Base-by-base conservation (phyloP, 495 filamentous ascomycete genomes). In the Acidomyces sp. region DNA sequence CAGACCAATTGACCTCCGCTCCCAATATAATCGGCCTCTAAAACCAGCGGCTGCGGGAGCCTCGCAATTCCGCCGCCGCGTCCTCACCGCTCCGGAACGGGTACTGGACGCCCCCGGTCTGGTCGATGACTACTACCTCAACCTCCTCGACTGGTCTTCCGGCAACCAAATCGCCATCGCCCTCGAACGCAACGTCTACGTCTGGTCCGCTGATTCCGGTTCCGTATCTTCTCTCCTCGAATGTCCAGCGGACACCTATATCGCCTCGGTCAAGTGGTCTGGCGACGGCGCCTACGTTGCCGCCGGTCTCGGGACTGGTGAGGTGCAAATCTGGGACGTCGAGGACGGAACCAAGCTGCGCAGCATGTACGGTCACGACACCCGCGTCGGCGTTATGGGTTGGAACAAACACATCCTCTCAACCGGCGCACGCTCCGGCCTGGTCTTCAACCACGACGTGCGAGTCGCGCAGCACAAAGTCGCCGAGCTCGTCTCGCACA, bases 391-490 rank as follows among this genome's bases (percentile, higher is more conserved):
- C 51, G 87, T 94, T 34, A 93, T 94, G 84, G 85, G 86, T 49
- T 99, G 90, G 90, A 92, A 80, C 67, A 94, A 95, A 69, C 90
- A 95, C 59, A 79, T 88, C 37, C 71, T 99, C 33, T 94, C 90
- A 11, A 96, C 88, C 18, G 90, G 90, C 45, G 82, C 90, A 24
- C 79, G 92, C 50, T 88, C 80, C 51, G 90, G 90, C 17, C 75
- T 93, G n/a, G 86, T 96, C 47, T 95, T 77, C 76, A 96, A 96
- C 72, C 90, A 99, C 62, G 90, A 99, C 63, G 90, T 99, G 48
- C 87, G 90, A 51, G 78, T 99, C 50, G 92, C 90, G 18, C 73
- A 96, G 54, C 90, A 99, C 78, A 96, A 99, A 70, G 74, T 85
- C 37, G 92, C 90, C 25, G 88, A 95, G 68, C 84, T 99, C 21